Conservation (phyloP, 106 monocot species). For the Gastrodia elata region DNA sequence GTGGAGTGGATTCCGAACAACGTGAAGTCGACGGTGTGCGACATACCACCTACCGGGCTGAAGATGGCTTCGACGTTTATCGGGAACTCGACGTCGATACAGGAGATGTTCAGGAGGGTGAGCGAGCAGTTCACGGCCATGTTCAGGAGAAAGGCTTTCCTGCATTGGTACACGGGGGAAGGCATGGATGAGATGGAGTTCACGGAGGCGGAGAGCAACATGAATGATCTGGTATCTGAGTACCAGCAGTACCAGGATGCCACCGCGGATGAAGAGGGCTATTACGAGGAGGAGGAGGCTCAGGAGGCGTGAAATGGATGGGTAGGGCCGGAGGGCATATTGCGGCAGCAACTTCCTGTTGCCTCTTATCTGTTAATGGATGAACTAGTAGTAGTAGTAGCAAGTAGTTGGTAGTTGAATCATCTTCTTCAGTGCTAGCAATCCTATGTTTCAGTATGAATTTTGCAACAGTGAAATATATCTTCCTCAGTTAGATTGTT, state of each 20-base stretch:
- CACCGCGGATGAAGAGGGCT: conserved; percentile 12
- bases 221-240: conserved; percentile 20
- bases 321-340: too few relatives aligned
- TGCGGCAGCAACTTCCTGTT: background rate
- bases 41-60: conserved; percentile 24
- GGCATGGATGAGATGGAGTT: conserved; percentile 49
- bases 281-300: conserved; percentile 10
- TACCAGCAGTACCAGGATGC: conserved; percentile 24
- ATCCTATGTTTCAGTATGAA: too few relatives aligned
- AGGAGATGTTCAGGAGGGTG: conserved; percentile 29
- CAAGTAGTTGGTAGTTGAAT: too few relatives aligned
- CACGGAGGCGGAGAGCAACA: conserved; percentile 29
- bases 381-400: background rate
- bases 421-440: too few relatives aligned
- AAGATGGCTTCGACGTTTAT: conserved; percentile 40
- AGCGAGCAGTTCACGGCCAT: conserved; percentile 30
- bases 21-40: conserved; percentile 34
- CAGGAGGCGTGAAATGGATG: background rate
- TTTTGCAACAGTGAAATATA: too few relatives aligned
- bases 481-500: too few relatives aligned
- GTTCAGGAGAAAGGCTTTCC: conserved; percentile 41
- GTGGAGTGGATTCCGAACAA: conserved; percentile 38
- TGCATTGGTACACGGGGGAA: conserved; percentile 43
- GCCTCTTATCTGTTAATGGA: background rate
- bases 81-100: conserved; percentile 36